Evolutionary conservation across 2,329 filamentous ascomycete genomes (phyloP).

Genomic region (Pseudovirgaria hyperparasitica): DNA sequence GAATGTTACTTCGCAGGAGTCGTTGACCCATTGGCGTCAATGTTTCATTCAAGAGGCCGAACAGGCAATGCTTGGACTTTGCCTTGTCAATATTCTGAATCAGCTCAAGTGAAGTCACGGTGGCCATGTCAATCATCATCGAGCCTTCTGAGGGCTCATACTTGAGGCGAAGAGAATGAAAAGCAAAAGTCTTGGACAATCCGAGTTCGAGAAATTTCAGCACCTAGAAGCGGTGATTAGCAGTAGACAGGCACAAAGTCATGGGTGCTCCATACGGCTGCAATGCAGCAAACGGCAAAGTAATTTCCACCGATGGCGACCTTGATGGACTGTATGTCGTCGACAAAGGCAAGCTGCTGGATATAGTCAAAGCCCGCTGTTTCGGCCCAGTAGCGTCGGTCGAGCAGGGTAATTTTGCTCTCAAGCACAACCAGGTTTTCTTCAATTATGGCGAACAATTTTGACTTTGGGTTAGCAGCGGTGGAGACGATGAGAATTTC

Average conservation of each 20-base stretch:
- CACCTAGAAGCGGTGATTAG: slow-evolving; percentile 37
- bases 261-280: slow-evolving; percentile 46
- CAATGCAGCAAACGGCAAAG: slow-evolving; percentile 73
- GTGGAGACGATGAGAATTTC: slow-evolving; percentile 67
- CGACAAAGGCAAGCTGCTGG: slow-evolving; percentile 61
- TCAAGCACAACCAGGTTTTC: slow-evolving; percentile 53
- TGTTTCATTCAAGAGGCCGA: slow-evolving; percentile 75
- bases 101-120: slow-evolving; percentile 75
- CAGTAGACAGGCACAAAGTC: background rate
- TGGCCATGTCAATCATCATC: slow-evolving; percentile 91
- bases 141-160: slow-evolving; percentile 83
- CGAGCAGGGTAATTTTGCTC: slow-evolving; percentile 46
- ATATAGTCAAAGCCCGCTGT: slow-evolving; percentile 64
- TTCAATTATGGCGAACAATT: slow-evolving; percentile 60
- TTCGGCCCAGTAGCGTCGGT: slow-evolving; percentile 78
- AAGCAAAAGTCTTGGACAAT: slow-evolving; percentile 54
- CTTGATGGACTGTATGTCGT: slow-evolving; percentile 71
- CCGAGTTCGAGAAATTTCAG: slow-evolving; percentile 69
- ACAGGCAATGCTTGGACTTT: slow-evolving; percentile 71
- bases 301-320: slow-evolving; percentile 71
- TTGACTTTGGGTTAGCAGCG: slow-evolving; percentile 58
- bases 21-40: slow-evolving; percentile 79
- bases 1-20: slow-evolving; percentile 69
- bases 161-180: slow-evolving; percentile 72
- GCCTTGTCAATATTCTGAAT: slow-evolving; percentile 72